A percentile compares a stretch with the other conserved stretches of the same genome.
These are phyloP conservation scores for Perkinsus marinus DNA, from an alignment of 169 alveolate species.

Conservation along the genomic window DNA sequence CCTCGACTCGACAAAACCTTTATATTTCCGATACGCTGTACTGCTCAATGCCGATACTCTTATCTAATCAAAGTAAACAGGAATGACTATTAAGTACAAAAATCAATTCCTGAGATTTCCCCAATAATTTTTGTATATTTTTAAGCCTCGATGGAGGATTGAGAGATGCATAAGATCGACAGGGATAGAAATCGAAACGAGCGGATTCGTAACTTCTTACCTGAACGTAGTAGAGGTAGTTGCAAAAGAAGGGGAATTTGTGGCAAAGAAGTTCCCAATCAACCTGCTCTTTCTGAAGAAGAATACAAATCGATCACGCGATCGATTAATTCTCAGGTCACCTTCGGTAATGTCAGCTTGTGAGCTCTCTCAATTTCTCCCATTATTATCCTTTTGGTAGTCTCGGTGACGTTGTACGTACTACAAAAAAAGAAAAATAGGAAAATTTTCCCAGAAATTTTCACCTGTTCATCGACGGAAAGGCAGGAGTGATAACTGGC, in stretches of 20 bases:
- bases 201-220: background rate
- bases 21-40: background rate
- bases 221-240: background rate
- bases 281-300: background rate
- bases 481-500: conserved; percentile 95
- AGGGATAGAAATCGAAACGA: background rate
- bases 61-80: background rate
- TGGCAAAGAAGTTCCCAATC: background rate
- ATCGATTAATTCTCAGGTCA: background rate
- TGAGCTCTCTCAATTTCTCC: conserved; percentile 75
- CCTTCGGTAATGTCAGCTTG: conserved; percentile 25
- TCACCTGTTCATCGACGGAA: conserved; percentile 79
- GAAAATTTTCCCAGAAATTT: background rate
- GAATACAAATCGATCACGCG: background rate
- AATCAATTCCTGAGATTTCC: too few relatives aligned
- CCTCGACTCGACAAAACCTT: background rate
- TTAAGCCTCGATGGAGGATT: background rate
- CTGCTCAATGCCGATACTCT: background rate
- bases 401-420: conserved; percentile 78
- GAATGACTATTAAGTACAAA: too few relatives aligned
- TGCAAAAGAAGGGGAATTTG: background rate
- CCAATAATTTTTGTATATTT: too few relatives aligned
- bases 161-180: background rate
- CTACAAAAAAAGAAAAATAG: background rate
- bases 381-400: conserved; percentile 77